Evolutionary conservation across 2,329 filamentous ascomycete species (phyloP), one percentile per base, ranked within the genome.

Genomic region (Ceratocystis cacaofunesta): DNA sequence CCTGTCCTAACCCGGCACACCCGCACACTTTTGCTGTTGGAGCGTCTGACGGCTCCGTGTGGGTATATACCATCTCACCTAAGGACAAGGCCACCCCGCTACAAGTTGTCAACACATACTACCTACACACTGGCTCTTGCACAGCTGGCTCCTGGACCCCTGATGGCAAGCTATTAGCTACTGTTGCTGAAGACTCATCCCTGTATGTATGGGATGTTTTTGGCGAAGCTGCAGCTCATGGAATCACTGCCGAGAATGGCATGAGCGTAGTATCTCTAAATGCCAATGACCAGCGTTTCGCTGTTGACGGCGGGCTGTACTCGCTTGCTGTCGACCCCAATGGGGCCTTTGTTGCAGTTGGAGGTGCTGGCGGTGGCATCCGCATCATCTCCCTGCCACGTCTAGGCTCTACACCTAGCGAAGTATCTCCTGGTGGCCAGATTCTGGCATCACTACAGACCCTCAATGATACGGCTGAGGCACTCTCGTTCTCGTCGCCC

Each of bases 201-300:
- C 81, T 99, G 67, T 92, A 92, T 74, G 92, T 96, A 28, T 96
- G 90, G 84, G 94, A 97, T 72, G 87, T 92, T 15, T 96, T 91
- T 76, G 89, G 90, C 61, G 82, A 85, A 25, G 89, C 89, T 0
- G 86, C 87, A 2, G 86, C 78, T 55, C 76, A 77, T 70, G 77
- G 76, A 41, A 72, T 83, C 7, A 74, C 76, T 61, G 76, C 76
- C 65, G 78, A 80, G 69, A 82, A 82, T 70, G 80, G 81, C 55
- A 78, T 79, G 75, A 82, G 89, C 0, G 85, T 92, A 12, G 84
- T 97, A 5, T 85, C 85, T 0, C 79, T 96, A 58, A 96, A 89
- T 1, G 82, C 81, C 0, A 80, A 84, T 15, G 94, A 99, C 76
- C 89, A 95, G 78, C 86, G 94, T 60, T 99, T 99, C 77, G 85